Evolutionary conservation across 169 alveolate genomes (phyloP).

Genomic region (Haemoproteus tartakovskyi): DNA sequence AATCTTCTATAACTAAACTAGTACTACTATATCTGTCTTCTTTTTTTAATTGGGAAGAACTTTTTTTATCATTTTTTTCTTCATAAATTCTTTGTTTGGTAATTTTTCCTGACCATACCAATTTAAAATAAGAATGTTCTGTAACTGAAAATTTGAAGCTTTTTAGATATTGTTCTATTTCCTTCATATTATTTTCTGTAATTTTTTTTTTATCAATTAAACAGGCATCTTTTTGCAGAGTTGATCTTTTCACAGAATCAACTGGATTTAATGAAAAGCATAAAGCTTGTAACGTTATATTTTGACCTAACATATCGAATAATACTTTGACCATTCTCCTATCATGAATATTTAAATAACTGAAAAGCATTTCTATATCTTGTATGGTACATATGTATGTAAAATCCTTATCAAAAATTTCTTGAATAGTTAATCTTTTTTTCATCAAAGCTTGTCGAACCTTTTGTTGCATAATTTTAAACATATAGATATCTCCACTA

Average conservation of each 20-base stretch:
- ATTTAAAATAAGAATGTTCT: constrained; percentile 57
- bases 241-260: constrained; percentile 14
- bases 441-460: constrained; percentile 52
- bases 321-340: constrained; percentile 13
- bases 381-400: constrained; percentile 37
- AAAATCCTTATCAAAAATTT: constrained; percentile 57
- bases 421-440: constrained; percentile 52
- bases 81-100: constrained; percentile 32
- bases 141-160: constrained; percentile 25
- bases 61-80: constrained; percentile 1
- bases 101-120: constrained; percentile 61
- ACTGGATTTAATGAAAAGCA: constrained; percentile 39
- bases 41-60: not conserved
- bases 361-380: constrained; percentile 37
- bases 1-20: not conserved
- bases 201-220: constrained; percentile 2
- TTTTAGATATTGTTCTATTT: constrained; percentile 18
- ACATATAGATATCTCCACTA: constrained; percentile 56
- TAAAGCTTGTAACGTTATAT: constrained; percentile 40
- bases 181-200: not conserved
- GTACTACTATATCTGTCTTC: not conserved
- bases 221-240: constrained; percentile 6
- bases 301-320: constrained; percentile 50
- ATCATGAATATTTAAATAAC: constrained; percentile 42
- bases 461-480: constrained; percentile 60